Percentiles rank a stretch among this genome's conserved stretches.
phyloP scores from a whole-genome alignment of 805 yeast genomes.

The Babjeviella inositovora region DNA sequence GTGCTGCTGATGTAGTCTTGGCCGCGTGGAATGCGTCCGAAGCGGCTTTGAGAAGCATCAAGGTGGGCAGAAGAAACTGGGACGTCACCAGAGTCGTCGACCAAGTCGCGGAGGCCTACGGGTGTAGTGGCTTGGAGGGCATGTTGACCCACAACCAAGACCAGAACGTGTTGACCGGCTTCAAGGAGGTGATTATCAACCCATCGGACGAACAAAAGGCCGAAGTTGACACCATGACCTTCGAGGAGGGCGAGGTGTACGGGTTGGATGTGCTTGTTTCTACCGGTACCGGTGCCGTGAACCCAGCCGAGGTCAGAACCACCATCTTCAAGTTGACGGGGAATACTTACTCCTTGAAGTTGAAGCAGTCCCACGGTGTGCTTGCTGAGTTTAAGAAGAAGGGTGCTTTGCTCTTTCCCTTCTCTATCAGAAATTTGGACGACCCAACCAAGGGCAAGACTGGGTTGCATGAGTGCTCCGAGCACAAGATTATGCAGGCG shows the following conservation, averaged over 20 bases:
- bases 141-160: slow-evolving; percentile 64
- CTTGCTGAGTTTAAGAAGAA: slow-evolving; percentile 54
- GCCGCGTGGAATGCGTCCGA: slow-evolving; percentile 71
- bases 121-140: slow-evolving; percentile 50
- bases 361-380: slow-evolving; percentile 53
- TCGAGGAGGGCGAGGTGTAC: slow-evolving; percentile 64
- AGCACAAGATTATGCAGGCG: slow-evolving; percentile 49
- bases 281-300: slow-evolving; percentile 50
- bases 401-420: slow-evolving; percentile 55
- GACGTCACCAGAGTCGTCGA: slow-evolving; percentile 57
- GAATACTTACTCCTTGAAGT: slow-evolving; percentile 47
- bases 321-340: slow-evolving; percentile 63
- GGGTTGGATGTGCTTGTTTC: slow-evolving; percentile 61
- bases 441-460: slow-evolving; percentile 60
- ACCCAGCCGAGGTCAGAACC: slow-evolving; percentile 41
- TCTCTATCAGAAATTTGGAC: slow-evolving; percentile 44
- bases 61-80: slow-evolving; percentile 56
- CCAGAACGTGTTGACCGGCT: slow-evolving; percentile 53
- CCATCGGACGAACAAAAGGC: slow-evolving; percentile 52
- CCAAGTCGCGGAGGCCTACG: slow-evolving; percentile 43
- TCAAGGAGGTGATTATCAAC: slow-evolving; percentile 62
- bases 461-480: slow-evolving; percentile 58
- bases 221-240: slow-evolving; percentile 46
- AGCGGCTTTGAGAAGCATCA: slow-evolving; percentile 57
- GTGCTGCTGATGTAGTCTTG: slow-evolving; percentile 48